Evolutionary conservation across 768 basidiomycete species (phyloP).

Genomic region (Glaciozyma martinii): DNA sequence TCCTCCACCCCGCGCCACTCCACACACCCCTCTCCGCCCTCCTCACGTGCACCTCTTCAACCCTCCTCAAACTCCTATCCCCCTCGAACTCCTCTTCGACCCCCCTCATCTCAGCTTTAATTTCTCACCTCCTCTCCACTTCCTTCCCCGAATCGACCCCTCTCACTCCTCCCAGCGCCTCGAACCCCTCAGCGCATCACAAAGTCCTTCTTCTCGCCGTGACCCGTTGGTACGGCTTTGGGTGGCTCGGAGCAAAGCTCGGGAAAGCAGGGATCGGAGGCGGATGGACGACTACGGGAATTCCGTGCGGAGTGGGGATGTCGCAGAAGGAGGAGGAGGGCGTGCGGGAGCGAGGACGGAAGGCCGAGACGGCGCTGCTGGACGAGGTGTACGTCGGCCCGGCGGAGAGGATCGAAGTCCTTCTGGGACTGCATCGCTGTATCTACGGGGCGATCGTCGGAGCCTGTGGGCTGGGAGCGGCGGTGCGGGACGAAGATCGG

Average conservation of each 20-base stretch:
- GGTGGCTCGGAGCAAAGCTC: background rate
- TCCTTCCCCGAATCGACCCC: background rate
- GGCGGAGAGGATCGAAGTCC: background rate
- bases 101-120: background rate
- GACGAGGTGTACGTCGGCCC: background rate
- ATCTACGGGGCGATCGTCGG: background rate
- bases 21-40: background rate
- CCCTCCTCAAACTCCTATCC: background rate
- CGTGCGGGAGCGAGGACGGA: background rate
- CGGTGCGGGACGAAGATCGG: no score
- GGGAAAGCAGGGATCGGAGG: background rate
- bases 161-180: background rate
- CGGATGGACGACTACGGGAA: background rate
- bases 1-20: background rate
- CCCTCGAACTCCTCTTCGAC: background rate
- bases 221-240: background rate
- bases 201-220: constrained; percentile 4
- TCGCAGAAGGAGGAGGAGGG: background rate
- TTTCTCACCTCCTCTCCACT: background rate
- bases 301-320: background rate
- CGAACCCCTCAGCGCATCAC: background rate
- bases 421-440: background rate
- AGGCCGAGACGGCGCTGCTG: background rate
- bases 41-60: background rate
- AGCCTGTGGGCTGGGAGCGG: background rate